Base-by-base conservation (phyloP, 2,329 filamentous ascomycete species). In the Cladophialophora carrionii region DNA sequence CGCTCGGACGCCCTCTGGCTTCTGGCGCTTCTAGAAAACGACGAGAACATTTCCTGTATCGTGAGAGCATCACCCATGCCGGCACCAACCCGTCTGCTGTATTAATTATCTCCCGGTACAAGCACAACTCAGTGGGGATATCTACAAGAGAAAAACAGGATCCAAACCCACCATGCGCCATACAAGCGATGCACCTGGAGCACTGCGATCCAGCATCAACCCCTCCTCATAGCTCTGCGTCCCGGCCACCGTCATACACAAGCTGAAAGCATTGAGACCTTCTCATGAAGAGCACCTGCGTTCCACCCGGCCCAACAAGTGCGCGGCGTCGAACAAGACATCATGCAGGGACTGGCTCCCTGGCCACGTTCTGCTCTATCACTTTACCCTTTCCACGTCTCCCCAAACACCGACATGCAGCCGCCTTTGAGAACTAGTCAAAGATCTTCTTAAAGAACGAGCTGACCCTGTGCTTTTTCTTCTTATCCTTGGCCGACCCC, bases 391-490 rank as follows among this genome's bases (percentile, higher is more conserved):
- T 49, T 37, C 26, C 54, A 24, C 34, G 48, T 55, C 43, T 53
- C 24, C 51, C 14, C 43, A 34, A 32, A 51, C 48, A 51, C 20
- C 41, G 37, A 26, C 41, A 29, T 12, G 29, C 26, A 8, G 24
- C 10, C 9, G 24, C 37, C 57, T 60, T 60, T 37, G 46, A 26
- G 34, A 48, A 57, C 63, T 72, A 79, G 72, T 79, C 79, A 63
- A 85, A 76, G 75, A 84, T 85, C 69, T 83, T 83, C 78, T 84
- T 85, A 62, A 86, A 69, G 72, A 90, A 85, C 72, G 90, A 84
- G 76, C 87, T 89, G 65, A 88, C 72, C 61, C 87, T 82, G 76
- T 85, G 81, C 81, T 87, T 88, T 82, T 88, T 88, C 82, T 89
- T 90, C 79, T 85, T 87, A 58, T 86, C 82, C 17, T 80, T 77